Percentiles rank a stretch among this genome's conserved stretches.
Evolutionary conservation across 148 eudicot species (phyloP).

Genomic region (Rhododendron vialii): DNA sequence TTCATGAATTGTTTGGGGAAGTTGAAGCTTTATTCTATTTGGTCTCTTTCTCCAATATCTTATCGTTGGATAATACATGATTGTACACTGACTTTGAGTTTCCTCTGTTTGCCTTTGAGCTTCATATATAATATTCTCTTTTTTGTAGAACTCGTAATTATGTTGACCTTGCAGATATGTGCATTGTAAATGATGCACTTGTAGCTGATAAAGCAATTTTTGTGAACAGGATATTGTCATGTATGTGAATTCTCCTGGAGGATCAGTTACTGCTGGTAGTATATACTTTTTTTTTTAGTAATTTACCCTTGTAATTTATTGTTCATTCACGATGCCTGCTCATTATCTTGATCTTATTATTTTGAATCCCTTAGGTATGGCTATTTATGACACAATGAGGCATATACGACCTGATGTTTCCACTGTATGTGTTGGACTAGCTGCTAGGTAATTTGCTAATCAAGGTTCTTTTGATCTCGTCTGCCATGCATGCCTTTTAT

Average conservation of each 20-base stretch:
- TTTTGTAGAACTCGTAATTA: background rate
- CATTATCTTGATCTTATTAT: background rate
- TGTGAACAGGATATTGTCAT: constrained; percentile 83
- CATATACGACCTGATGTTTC: constrained; percentile 94
- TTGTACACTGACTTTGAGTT: background rate
- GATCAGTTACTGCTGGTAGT: constrained; percentile 98
- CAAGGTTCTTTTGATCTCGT: background rate
- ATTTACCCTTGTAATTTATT: background rate
- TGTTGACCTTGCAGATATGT: background rate
- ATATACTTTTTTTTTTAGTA: background rate
- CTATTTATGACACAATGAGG: constrained; percentile 89
- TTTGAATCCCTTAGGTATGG: constrained; percentile 60
- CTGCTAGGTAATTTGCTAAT: constrained; percentile 62
- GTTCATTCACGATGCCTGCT: background rate
- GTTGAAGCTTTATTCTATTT: background rate
- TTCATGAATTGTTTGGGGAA: background rate
- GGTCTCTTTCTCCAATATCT: background rate
- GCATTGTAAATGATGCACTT: background rate
- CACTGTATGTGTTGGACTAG: constrained; percentile 94
- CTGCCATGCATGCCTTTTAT: background rate
- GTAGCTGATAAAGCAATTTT: background rate
- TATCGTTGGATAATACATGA: background rate
- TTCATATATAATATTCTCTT: background rate
- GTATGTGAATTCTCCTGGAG: constrained; percentile 98
- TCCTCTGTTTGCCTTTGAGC: background rate